These are phyloP conservation scores for Fragaria vesca DNA, from an alignment of 306 rosid species.

Conservation along the genomic window DNA sequence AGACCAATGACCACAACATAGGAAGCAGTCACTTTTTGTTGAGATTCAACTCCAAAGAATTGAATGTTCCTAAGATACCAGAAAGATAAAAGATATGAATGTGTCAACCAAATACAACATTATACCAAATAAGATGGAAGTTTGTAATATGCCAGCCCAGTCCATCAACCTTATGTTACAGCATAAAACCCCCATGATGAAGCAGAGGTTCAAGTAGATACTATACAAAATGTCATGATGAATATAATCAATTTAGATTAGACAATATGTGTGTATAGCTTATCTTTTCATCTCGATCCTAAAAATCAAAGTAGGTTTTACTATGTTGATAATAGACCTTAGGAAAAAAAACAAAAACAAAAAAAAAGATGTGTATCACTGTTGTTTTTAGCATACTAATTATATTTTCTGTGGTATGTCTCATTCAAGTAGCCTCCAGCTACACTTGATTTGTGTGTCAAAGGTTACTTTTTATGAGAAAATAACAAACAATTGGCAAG, in stretches of 20 bases:
- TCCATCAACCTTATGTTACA: not conserved
- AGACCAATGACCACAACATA: slow-evolving; percentile 96
- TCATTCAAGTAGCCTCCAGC: not conserved
- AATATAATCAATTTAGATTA: not conserved
- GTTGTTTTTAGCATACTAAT: not conserved
- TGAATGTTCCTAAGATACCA: slow-evolving; percentile 72
- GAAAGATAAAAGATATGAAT: not conserved
- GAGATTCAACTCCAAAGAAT: slow-evolving; percentile 79
- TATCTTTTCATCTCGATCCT: not conserved
- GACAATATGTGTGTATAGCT: not conserved
- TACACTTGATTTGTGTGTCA: not conserved
- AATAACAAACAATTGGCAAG: not conserved
- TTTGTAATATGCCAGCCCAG: not conserved
- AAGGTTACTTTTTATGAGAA: not conserved
- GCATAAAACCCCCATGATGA: not conserved
- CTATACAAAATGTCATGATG: not conserved
- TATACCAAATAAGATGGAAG: not conserved
- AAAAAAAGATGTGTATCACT: not conserved
- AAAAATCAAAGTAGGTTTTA: not conserved
- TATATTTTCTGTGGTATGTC: not conserved
- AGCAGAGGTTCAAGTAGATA: not conserved
- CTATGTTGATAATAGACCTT: not conserved
- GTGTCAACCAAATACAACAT: not conserved
- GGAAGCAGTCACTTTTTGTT: slow-evolving; percentile 73
- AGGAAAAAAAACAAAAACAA: not conserved